Evolutionary conservation across 768 basidiomycete species (phyloP).

Genomic region (Mycena latifolia): DNA sequence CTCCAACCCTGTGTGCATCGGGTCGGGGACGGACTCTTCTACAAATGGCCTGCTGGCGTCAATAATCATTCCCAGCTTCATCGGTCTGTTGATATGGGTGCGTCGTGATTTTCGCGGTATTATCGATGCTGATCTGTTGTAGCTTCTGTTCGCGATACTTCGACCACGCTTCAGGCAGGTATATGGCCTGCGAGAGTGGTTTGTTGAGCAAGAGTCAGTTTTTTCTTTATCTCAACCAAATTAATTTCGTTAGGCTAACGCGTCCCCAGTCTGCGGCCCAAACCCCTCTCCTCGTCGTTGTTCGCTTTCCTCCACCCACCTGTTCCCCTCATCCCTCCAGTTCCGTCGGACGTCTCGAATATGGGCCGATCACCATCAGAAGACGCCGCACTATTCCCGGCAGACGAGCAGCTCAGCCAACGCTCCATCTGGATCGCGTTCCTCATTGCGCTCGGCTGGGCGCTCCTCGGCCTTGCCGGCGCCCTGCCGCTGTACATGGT

Average conservation of each 20-base stretch:
- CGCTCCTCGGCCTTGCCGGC: slow-evolving; percentile 75
- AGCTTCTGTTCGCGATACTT: slow-evolving; percentile 77
- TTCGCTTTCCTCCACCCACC: slow-evolving; percentile 80
- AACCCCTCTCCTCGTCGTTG: slow-evolving; percentile 66
- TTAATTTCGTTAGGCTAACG: slow-evolving; percentile 5
- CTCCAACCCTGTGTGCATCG: slow-evolving; percentile 65
- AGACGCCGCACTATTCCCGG: slow-evolving; percentile 74
- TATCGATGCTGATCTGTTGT: slow-evolving; percentile 17
- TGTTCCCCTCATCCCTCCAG: slow-evolving; percentile 71
- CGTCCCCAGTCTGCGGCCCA: slow-evolving; percentile 68
- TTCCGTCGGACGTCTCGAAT: slow-evolving; percentile 69
- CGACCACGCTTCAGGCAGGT: slow-evolving; percentile 80
- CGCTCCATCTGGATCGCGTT: slow-evolving; percentile 78
- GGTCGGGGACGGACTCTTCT: slow-evolving; percentile 72
- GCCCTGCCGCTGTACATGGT: slow-evolving; percentile 82
- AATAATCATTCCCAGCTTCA: slow-evolving; percentile 64
- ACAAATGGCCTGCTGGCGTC: slow-evolving; percentile 72
- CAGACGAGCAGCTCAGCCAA: slow-evolving; percentile 81
- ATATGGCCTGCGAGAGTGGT: slow-evolving; percentile 83
- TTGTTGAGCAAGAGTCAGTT: slow-evolving; percentile 76
- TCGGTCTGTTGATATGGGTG: slow-evolving; percentile 81
- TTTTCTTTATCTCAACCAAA: neutral
- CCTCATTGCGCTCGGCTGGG: slow-evolving; percentile 74
- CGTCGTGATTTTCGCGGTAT: slow-evolving; percentile 40
- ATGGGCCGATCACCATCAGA: slow-evolving; percentile 60